Conservation (phyloP, 2,329 filamentous ascomycete species). For the Penicillium sp. region DNA sequence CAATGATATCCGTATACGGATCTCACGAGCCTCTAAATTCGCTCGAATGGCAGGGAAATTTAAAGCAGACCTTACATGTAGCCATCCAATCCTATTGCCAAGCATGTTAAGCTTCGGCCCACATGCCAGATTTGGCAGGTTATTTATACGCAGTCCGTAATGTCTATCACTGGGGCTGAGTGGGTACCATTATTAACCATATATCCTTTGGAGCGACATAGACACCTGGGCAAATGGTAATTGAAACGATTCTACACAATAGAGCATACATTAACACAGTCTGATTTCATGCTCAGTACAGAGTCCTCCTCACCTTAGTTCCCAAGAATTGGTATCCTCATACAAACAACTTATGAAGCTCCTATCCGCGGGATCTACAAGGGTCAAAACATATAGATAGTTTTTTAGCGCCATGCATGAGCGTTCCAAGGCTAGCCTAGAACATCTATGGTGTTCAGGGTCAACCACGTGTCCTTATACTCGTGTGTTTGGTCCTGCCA, state of each 20-base stretch:
- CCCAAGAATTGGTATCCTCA: neutral
- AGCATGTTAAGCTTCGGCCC: constrained; percentile 2
- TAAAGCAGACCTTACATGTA: neutral
- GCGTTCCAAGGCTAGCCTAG: constrained; percentile 3
- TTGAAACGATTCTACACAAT: too few relatives aligned
- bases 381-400: constrained; percentile 1
- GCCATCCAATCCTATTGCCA: neutral
- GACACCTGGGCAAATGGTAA: too few relatives aligned
- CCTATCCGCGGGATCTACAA: neutral
- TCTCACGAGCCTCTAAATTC: neutral
- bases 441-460: constrained; percentile 1
- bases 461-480: constrained; percentile 2
- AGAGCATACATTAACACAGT: too few relatives aligned
- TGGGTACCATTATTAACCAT: neutral
- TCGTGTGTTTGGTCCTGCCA: neutral
- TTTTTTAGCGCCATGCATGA: neutral
- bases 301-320: neutral
- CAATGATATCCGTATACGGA: neutral
- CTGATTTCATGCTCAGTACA: neutral
- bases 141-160: too few relatives aligned
- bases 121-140: neutral
- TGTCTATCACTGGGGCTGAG: neutral
- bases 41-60: neutral
- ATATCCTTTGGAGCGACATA: neutral
- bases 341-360: neutral